Percentiles rank a stretch among this genome's conserved stretches.
These are phyloP conservation scores for Boletus smithii DNA, from an alignment of 1,284 basidiomycete species.

Conservation along the genomic window DNA sequence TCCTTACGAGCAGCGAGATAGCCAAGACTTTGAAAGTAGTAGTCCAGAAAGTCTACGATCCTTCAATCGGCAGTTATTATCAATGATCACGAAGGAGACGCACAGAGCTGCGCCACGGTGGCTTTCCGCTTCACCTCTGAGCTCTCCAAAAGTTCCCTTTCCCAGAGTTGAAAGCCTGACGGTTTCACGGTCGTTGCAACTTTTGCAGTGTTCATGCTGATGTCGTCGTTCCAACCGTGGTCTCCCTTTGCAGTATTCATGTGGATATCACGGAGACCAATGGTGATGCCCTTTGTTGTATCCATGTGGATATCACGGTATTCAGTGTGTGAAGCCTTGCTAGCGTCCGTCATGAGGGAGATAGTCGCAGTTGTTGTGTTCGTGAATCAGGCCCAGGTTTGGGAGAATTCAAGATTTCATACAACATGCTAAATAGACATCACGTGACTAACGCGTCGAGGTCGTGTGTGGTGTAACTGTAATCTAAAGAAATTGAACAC, in stretches of 20 bases:
- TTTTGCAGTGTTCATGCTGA: slow-evolving; percentile 61
- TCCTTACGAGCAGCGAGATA: slow-evolving; percentile 85
- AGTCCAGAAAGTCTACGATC: slow-evolving; percentile 82
- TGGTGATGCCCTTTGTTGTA: slow-evolving; percentile 55
- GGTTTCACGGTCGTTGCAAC: slow-evolving; percentile 52
- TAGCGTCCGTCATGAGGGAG: slow-evolving; percentile 13
- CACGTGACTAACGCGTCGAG: slow-evolving; percentile 24
- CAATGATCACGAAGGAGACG: slow-evolving; percentile 48
- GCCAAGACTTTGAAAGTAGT: slow-evolving; percentile 89
- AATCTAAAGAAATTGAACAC: slow-evolving; percentile 14
- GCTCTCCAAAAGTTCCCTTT: slow-evolving; percentile 77
- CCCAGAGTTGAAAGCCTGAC: slow-evolving; percentile 70
- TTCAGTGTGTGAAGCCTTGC: slow-evolving; percentile 7
- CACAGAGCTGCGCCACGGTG: slow-evolving; percentile 93
- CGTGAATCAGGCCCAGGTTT: no score
- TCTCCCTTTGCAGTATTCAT: slow-evolving; percentile 66
- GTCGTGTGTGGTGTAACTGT: no score
- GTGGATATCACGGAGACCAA: slow-evolving; percentile 53
- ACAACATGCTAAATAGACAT: no score
- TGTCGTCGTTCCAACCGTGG: slow-evolving; percentile 46
- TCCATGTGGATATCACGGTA: slow-evolving; percentile 66
- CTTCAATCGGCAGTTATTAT: slow-evolving; percentile 16
- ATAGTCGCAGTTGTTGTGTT: no score
- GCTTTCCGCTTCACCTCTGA: slow-evolving; percentile 89
- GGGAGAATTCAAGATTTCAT: no score